phyloP scores from a whole-genome alignment of 169 alveolate genomes.

The Plasmodium inui region DNA sequence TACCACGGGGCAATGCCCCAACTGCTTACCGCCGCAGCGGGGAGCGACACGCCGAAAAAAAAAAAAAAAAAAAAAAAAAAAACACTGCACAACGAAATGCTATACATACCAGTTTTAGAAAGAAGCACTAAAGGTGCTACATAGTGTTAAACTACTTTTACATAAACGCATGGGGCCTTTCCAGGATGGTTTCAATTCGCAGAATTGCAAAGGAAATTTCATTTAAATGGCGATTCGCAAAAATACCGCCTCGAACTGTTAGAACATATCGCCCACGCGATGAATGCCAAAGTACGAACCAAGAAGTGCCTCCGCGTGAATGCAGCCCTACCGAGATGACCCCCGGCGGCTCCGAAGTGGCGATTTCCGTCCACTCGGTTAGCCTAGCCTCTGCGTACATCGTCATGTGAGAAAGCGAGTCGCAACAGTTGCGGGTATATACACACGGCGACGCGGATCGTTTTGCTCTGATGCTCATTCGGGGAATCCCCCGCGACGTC shows the following conservation, averaged over 20 bases:
- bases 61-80: constrained; percentile 14
- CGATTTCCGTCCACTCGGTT: not conserved
- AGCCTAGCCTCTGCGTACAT: not conserved
- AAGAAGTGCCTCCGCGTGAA: not conserved
- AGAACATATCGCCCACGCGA: not conserved
- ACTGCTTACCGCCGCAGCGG: not conserved
- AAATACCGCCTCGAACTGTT: not conserved
- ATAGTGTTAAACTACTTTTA: not conserved
- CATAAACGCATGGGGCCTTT: not conserved
- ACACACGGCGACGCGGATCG: not conserved
- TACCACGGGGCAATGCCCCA: not conserved
- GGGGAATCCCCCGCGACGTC: not conserved
- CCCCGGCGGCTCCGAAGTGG: not conserved
- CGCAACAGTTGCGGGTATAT: constrained; percentile 9
- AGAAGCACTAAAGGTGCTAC: not conserved
- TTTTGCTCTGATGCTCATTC: not conserved
- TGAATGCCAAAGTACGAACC: not conserved
- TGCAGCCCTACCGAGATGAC: not conserved
- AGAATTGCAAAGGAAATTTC: not conserved
- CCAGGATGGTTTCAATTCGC: not conserved
- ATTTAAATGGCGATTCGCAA: not conserved
- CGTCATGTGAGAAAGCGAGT: not conserved
- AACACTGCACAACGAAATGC: not conserved
- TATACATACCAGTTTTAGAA: not conserved
- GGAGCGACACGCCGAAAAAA: not conserved